Percentiles rank a stretch among this genome's conserved stretches.
phyloP scores from a whole-genome alignment of 352 stramenopile genomes.

The Phytopythium mirpurense region DNA sequence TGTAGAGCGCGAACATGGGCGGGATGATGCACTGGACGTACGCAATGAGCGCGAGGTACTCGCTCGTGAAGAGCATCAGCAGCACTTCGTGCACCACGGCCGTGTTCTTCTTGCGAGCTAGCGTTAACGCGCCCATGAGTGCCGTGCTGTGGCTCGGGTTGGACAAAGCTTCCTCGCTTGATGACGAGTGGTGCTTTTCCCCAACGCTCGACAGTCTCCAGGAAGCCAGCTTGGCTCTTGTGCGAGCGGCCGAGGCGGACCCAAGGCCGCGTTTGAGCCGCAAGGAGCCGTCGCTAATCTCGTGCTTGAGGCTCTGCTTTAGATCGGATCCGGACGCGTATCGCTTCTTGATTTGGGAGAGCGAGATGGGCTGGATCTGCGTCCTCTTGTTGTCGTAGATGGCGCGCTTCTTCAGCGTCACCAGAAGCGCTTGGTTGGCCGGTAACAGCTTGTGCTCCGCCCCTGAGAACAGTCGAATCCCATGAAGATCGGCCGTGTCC shows the following conservation, averaged over 20 bases:
- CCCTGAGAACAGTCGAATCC: slow-evolving; percentile 22
- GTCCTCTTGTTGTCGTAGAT: slow-evolving; percentile 25
- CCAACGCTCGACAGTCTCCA: too few relatives aligned
- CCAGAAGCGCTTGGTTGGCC: slow-evolving; percentile 10
- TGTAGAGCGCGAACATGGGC: slow-evolving; percentile 25
- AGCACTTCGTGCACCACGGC: slow-evolving; percentile 23
- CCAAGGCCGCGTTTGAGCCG: not conserved
- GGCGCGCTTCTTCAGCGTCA: slow-evolving; percentile 11
- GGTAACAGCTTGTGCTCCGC: slow-evolving; percentile 14
- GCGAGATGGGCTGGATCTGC: not conserved
- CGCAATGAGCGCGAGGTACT: slow-evolving; percentile 25
- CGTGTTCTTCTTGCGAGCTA: slow-evolving; percentile 20
- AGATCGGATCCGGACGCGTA: slow-evolving; percentile 12
- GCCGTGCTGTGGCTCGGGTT: not conserved
- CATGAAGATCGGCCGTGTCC: slow-evolving; percentile 10
- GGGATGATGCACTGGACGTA: slow-evolving; percentile 31
- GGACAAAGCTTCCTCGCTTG: too few relatives aligned
- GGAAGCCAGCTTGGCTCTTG: too few relatives aligned
- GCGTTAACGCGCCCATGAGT: slow-evolving; percentile 6
- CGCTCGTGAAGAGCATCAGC: slow-evolving; percentile 32
- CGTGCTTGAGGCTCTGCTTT: not conserved
- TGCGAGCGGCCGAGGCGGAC: too few relatives aligned
- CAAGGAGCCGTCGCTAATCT: not conserved
- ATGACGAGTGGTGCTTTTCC: too few relatives aligned
- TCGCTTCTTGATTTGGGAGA: slow-evolving; percentile 13